Evolutionary conservation across 768 basidiomycete genomes (phyloP).

Genomic region (Austroboletus eburneus): DNA sequence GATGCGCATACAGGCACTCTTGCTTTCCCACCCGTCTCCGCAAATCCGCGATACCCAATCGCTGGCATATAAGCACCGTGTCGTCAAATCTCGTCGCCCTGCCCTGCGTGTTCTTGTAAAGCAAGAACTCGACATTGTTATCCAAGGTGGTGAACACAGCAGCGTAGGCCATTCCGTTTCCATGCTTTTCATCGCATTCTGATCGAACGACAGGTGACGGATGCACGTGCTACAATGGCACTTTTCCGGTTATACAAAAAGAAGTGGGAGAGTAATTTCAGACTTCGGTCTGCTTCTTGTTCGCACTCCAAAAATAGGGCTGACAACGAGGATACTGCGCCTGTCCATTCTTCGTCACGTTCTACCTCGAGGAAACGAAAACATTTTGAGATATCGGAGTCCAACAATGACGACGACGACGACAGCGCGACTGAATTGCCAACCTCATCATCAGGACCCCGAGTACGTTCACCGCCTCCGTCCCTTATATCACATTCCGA

Average conservation of each 20-base stretch:
- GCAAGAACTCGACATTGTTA: conserved; percentile 72
- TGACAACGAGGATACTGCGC: background rate
- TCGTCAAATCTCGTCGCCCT: conserved; percentile 60
- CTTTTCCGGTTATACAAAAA: conserved; percentile 79
- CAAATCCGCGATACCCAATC: conserved; percentile 69
- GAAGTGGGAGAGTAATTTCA: conserved; percentile 66
- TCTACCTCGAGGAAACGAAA: conserved; percentile 13
- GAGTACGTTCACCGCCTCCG: background rate
- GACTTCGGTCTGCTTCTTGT: no score
- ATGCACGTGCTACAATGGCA: conserved; percentile 95
- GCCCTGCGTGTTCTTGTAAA: conserved; percentile 77
- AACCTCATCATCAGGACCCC: background rate
- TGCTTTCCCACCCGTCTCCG: conserved; percentile 66
- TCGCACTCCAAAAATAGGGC: no score
- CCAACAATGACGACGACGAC: background rate
- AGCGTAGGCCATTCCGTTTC: conserved; percentile 52
- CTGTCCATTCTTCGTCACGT: background rate
- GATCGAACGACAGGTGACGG: conserved; percentile 59
- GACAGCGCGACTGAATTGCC: background rate
- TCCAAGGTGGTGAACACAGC: conserved; percentile 87
- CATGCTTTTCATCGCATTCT: background rate
- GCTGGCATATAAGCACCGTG: conserved; percentile 53
- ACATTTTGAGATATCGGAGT: conserved; percentile 6
- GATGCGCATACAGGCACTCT: conserved; percentile 40
- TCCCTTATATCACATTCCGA: background rate